Conservation (phyloP, 129 eudicot genomes). For the Calendula officinalis region DNA sequence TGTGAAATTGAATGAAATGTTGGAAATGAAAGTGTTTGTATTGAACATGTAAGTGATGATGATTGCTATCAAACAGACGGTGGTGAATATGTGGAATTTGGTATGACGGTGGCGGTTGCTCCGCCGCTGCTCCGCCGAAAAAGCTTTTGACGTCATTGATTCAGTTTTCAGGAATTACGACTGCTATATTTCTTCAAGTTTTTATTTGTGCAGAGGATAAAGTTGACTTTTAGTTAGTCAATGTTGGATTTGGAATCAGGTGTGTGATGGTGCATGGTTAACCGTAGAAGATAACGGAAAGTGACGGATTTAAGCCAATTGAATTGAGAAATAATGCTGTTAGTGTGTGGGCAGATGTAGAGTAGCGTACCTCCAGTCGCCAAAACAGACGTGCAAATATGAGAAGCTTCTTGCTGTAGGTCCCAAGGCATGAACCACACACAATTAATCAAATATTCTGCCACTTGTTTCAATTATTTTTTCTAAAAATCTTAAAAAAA, state of each 20-base stretch:
- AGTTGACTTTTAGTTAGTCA: slow-evolving; percentile 16
- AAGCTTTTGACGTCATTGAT: slow-evolving; percentile 9
- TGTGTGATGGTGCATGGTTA: slow-evolving; percentile 20
- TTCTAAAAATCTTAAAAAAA: too few relatives aligned
- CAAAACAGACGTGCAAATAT: slow-evolving; percentile 18
- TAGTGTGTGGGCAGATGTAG: slow-evolving; percentile 21
- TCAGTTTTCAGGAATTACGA: not conserved
- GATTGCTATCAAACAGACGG: slow-evolving; percentile 16
- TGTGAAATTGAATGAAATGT: slow-evolving; percentile 20
- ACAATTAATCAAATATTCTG: not conserved
- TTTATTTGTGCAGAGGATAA: slow-evolving; percentile 5
- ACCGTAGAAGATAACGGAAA: not conserved
- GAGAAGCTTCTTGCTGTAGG: slow-evolving; percentile 3
- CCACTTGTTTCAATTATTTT: not conserved
- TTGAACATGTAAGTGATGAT: slow-evolving; percentile 27
- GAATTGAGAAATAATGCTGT: slow-evolving; percentile 7
- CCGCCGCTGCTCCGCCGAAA: slow-evolving; percentile 26
- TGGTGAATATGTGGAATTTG: slow-evolving; percentile 26
- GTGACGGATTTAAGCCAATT: slow-evolving; percentile 14
- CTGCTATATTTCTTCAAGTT: not conserved
- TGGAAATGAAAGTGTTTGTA: slow-evolving; percentile 30
- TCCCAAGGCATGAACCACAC: not conserved
- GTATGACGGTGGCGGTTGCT: slow-evolving; percentile 20
- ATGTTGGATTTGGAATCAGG: slow-evolving; percentile 1
- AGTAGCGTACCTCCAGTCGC: slow-evolving; percentile 12